Conservation (phyloP, 2,329 filamentous ascomycete species). For the Colletotrichum sp. region DNA sequence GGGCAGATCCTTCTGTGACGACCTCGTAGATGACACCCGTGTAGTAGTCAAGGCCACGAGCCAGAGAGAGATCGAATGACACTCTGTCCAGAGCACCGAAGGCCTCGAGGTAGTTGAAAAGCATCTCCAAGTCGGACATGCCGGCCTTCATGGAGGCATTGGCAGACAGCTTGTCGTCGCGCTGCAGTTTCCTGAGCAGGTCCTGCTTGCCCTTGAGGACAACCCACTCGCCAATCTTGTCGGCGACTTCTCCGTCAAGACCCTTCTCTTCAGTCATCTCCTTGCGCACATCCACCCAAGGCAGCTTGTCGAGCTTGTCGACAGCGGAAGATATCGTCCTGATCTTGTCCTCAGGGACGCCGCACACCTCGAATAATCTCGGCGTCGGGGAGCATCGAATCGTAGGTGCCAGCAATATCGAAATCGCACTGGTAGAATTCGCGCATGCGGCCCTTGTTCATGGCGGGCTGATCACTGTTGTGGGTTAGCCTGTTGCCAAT, state of each 20-base stretch:
- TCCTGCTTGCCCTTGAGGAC: conserved; percentile 76
- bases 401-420: conserved; percentile 87
- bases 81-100: conserved; percentile 76
- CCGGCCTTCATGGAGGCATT: conserved; percentile 82
- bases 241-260: conserved; percentile 75
- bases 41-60: conserved; percentile 83
- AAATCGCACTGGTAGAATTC: conserved; percentile 99
- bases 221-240: conserved; percentile 88
- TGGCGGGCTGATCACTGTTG: conserved; percentile 73
- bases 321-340: conserved; percentile 90
- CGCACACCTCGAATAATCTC: conserved; percentile 87
- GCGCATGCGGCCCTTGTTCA: conserved; percentile 90
- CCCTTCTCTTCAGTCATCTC: conserved; percentile 96
- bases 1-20: conserved; percentile 79
- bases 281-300: conserved; percentile 87
- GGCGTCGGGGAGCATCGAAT: conserved; percentile 90
- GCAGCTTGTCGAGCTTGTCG: conserved; percentile 93
- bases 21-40: conserved; percentile 92
- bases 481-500: conserved; percentile 33
- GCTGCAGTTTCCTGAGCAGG: conserved; percentile 72
- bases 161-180: conserved; percentile 69
- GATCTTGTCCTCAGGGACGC: conserved; percentile 86
- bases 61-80: conserved; percentile 89
- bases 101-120: conserved; percentile 83
- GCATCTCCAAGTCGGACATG: conserved; percentile 77